These are phyloP conservation scores for Solanum megistacrolobum DNA, from an alignment of 257 asterid species.

Conservation along the genomic window DNA sequence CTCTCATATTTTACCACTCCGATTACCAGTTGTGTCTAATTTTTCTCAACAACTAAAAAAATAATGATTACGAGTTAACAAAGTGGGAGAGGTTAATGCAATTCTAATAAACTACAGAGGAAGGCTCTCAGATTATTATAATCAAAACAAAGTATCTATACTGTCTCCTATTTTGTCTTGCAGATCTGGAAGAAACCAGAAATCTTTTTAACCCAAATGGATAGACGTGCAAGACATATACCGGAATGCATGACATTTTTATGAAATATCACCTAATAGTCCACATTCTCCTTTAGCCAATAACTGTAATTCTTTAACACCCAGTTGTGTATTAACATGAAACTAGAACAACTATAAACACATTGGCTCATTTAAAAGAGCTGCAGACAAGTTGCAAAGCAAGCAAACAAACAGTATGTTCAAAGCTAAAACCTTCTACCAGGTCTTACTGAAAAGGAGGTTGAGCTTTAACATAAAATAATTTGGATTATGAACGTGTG, in stretches of 20 bases:
- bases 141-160: neutral
- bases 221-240: neutral
- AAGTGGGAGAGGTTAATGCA: neutral
- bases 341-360: neutral
- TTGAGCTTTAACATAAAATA: neutral
- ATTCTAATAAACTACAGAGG: neutral
- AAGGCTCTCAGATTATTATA: neutral
- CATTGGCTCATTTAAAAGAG: neutral
- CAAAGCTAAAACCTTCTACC: neutral
- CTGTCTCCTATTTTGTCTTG: neutral
- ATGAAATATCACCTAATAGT: neutral
- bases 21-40: neutral
- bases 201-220: neutral
- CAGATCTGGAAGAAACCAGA: neutral
- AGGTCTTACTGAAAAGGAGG: neutral
- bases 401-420: neutral
- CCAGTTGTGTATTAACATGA: neutral
- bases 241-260: neutral
- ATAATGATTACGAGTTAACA: neutral
- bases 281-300: neutral
- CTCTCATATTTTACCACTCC: neutral
- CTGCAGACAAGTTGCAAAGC: neutral
- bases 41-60: neutral
- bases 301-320: neutral
- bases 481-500: neutral